Evolutionary conservation across 2,329 filamentous ascomycete species (phyloP), one percentile per base, ranked within the genome.

Genomic region (Penicillium thymicola): DNA sequence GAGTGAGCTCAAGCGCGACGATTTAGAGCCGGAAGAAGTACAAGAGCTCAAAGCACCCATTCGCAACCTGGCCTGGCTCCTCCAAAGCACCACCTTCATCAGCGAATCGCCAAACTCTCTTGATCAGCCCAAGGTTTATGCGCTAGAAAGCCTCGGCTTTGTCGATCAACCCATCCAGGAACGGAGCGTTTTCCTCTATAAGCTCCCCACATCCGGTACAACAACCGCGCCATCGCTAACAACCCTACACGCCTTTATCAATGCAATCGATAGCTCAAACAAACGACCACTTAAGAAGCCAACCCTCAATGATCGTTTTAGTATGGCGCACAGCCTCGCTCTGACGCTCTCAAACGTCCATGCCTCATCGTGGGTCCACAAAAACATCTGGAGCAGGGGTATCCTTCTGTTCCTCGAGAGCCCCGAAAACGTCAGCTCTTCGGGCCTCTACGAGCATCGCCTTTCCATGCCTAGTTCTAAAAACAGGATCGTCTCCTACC

Each of bases 341-440:
- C 28, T 67, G 30, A 69, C 66, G 2, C 40, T 68, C 14, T 55
- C 59, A 8, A 68, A 70, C 36, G 51, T 70, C 7, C 66, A 70
- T 46, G 66, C 55, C 27, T 70, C 65, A 7, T 56, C 57, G 16
- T 70, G 67, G 67, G 52, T 70, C 5, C 66, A 70, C 53, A 70
- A 69, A 43, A 70, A 70, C 25, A 66, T 70, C 46, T 69, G 67
- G 67, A 69, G 66, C 54, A 59, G 61, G 36, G 67, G 67, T 2
- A 66, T 70, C 36, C 58, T 70, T 2, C 63, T 70, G 23, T 69
- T 68, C 47, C 49, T 57, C 21, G 48, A 62, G 38, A 61, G 41
- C 5, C 5, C 32, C 32, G 40, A 48, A 0, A 56, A 56, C 9
- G 30, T 55, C 37, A 56, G 37, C 43, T 41, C 51, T 2, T 55